A percentile compares a stretch with the other conserved stretches of the same genome.
phyloP scores from a whole-genome alignment of 805 yeast species.

The Metschnikowia matae region DNA sequence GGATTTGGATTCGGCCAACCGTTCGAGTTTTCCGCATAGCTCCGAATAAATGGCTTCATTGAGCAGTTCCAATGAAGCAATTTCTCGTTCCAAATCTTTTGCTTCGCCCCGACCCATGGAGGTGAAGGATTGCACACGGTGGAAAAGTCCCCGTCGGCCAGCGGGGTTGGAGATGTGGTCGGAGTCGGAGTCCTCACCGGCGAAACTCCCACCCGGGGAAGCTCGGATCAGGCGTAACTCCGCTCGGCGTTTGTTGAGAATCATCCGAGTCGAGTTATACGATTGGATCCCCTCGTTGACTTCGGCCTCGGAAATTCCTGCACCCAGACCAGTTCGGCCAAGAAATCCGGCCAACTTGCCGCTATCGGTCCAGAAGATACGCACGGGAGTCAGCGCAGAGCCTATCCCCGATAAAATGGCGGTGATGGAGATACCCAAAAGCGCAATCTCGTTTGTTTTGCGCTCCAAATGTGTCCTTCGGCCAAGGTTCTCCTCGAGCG shows the following conservation, averaged over 20 bases:
- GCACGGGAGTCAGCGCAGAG: slow-evolving; percentile 42
- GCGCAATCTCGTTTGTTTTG: slow-evolving; percentile 43
- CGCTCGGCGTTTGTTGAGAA: slow-evolving; percentile 29
- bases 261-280: slow-evolving; percentile 38
- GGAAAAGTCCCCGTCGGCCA: slow-evolving; percentile 19
- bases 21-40: slow-evolving; percentile 18
- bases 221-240: slow-evolving; percentile 24
- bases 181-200: neutral
- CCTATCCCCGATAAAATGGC: slow-evolving; percentile 52
- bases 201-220: slow-evolving; percentile 27
- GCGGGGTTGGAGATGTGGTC: too few species aligned
- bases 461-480: slow-evolving; percentile 29
- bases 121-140: slow-evolving; percentile 39
- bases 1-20: neutral
- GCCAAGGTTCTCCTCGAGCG: slow-evolving; percentile 19
- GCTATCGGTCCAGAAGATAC: slow-evolving; percentile 10
- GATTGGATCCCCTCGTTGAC: slow-evolving; percentile 32
- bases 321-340: neutral
- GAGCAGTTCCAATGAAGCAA: slow-evolving; percentile 33
- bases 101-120: slow-evolving; percentile 22
- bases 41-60: slow-evolving; percentile 30
- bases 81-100: slow-evolving; percentile 36
- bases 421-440: slow-evolving; percentile 48
- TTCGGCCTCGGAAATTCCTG: slow-evolving; percentile 3
- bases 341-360: neutral